Conservation (phyloP, 805 yeast genomes). For the Brettanomyces sp. region DNA sequence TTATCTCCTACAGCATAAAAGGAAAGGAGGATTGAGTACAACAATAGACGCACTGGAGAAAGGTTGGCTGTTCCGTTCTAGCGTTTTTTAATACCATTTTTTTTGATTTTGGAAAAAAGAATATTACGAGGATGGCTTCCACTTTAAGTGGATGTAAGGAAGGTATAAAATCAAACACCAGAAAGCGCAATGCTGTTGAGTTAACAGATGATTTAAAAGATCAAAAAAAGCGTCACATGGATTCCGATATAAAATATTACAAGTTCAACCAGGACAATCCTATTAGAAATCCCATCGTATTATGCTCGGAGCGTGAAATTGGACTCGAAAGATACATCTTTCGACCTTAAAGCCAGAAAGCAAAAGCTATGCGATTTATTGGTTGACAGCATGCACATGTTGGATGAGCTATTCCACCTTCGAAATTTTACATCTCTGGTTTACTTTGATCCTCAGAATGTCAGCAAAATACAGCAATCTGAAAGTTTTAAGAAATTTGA, state of each 20-base stretch:
- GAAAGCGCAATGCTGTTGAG: neutral
- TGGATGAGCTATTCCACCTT: constrained; percentile 58
- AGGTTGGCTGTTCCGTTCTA: too few relatives aligned
- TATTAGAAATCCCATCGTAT: constrained; percentile 2
- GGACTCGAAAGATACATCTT: neutral
- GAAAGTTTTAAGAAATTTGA: constrained; percentile 24
- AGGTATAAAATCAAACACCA: neutral
- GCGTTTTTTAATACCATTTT: too few relatives aligned
- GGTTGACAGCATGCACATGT: constrained; percentile 36
- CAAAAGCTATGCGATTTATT: constrained; percentile 34
- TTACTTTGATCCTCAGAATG: constrained; percentile 47
- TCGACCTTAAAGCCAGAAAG: constrained; percentile 5
- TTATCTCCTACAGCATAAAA: too few relatives aligned
- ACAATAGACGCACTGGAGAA: too few relatives aligned
- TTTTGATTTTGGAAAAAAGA: too few relatives aligned
- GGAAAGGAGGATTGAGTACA: too few relatives aligned
- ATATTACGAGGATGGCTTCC: too few relatives aligned
- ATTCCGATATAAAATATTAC: neutral
- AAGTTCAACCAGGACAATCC: neutral
- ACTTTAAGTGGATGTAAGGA: too few relatives aligned
- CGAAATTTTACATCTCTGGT: constrained; percentile 51
- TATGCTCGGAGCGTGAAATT: neutral
- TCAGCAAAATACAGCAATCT: constrained; percentile 22
- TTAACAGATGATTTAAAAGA: neutral
- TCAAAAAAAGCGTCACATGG: neutral